Evolutionary conservation across 1,284 basidiomycete species (phyloP), one percentile per base, ranked within the genome.

Genomic region (Peniophora sp.): DNA sequence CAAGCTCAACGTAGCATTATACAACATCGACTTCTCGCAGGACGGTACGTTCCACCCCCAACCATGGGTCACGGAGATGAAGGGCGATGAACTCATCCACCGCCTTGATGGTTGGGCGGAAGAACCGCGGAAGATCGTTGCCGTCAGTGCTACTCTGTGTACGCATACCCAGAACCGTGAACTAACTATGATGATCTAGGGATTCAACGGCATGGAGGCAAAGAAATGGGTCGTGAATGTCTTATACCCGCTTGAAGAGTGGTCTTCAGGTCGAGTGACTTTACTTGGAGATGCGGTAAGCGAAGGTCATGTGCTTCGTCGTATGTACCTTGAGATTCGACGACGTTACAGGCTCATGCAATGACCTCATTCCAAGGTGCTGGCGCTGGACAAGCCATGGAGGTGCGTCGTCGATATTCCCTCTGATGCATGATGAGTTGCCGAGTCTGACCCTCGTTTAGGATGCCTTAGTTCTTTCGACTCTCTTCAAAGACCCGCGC

Each of bases 301-400:
- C 57, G 22, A 23, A n/a, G 27, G 12, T 32, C 6, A 32, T 32
- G 5, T 12, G 27, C 27, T 6, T 32, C 27, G 12, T 12, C 12
- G 27, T 32, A 32, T 12, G n/a, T n/a, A n/a, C 37, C 8, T 17
- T 41, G 37, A 41, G 18, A 3, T 18, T 23, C 37, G 24, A 45
- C 20, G 41, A 15, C 27, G 14, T 20, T 15, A 27, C 36, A 69
- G 68, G 78, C 79, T 18, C 78, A 81, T 49, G 75, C 70, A 1
- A 77, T 77, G 74, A 63, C 69, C 53, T 76, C 78, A 0, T 74
- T 74, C 65, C 74, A 78, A 48, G 78, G 78, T 1, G 62, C 75
- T 1, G 78, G 79, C n/a, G 77, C 76, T 0, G 77, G 77, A 2
- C 75, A 79, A 57, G 68, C 76, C 5, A 70, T 81, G 35, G 79